phyloP scores from a whole-genome alignment of 2,329 filamentous ascomycete genomes.

The Arthrocladium fulminans region DNA sequence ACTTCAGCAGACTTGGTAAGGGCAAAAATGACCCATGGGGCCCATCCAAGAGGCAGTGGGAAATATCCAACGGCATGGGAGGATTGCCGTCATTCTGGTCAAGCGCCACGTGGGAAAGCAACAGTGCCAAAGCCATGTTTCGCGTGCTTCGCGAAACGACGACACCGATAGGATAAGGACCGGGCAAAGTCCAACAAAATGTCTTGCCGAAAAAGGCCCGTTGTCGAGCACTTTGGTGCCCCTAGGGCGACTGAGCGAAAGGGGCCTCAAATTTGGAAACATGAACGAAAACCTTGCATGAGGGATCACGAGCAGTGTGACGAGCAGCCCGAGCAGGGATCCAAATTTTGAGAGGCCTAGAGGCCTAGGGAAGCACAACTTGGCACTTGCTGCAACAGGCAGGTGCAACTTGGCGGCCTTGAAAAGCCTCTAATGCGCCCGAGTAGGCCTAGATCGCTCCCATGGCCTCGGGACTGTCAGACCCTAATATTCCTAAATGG shows the following conservation, averaged over 20 bases:
- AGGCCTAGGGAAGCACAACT: not conserved
- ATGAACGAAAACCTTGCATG: not conserved
- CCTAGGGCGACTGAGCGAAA: no score
- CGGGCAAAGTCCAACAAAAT: not conserved
- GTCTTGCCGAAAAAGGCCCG: not conserved
- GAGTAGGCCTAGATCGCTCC: not conserved
- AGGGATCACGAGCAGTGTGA: not conserved
- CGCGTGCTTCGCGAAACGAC: not conserved
- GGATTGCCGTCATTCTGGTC: not conserved
- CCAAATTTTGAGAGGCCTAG: no score
- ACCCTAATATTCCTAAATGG: no score
- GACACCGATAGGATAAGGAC: not conserved
- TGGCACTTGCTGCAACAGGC: not conserved
- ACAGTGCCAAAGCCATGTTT: not conserved
- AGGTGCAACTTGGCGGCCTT: not conserved
- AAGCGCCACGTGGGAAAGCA: conserved; percentile 1
- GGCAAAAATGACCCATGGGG: no score
- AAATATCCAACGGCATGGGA: not conserved
- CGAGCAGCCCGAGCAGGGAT: not conserved
- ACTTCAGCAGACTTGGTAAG: no score
- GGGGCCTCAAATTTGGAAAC: not conserved
- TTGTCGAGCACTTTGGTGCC: no score
- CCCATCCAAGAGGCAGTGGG: not conserved
- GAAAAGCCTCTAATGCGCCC: not conserved
- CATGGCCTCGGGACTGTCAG: not conserved